Base-by-base conservation (phyloP, 2,329 filamentous ascomycete species). In the Kalmusia sp. region DNA sequence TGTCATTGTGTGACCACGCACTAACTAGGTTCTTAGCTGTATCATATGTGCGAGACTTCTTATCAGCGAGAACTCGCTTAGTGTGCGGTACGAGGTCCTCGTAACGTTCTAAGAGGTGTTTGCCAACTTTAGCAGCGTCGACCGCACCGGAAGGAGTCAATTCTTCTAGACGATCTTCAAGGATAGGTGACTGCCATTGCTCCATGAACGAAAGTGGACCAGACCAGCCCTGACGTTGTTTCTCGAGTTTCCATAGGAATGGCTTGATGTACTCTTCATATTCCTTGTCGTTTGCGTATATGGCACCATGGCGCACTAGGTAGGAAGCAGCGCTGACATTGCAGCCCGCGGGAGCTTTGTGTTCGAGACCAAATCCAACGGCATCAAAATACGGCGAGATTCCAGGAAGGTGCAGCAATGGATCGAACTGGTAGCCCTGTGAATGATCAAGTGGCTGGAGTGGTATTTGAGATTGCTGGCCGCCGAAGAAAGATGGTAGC, bases 41-140 rank as follows among this genome's bases (percentile, higher is more conserved):
- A 44, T 73, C 70, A 31, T 65, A 70, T 0, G 70, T 73, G 2
- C 70, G 59, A n/a, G 63, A 62, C 56, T 73, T 73, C 63, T 73
- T 73, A 49, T 71, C 68, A 12, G 68, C 67, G n/a, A 70, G 60
- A 15, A 71, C 60, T 11, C 65, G 59, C 33, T 51, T 58, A 2
- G 65, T 67, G 0, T 70, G 72, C 0, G 79, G 82, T 2, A 77
- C 82, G 12, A 80, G 72, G 14, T 77, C 71, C 30, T 82, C 82
- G 58, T 85, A 77, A 12, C 86, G 80, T 0, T 80, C 79, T 7
- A 82, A 73, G 49, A 89, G 84, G 8, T 86, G 83, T 39, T 76
- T 77, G n/a, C 86, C 85, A 8, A 85, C 81, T 22, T 80, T 77
- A 27, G 84, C 85, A 31, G 87, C 70, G 7, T 85, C 75, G 52